These are phyloP conservation scores for Phlyctochytrium planicorne DNA, from an alignment of 192 early-diverging fungal species.

Conservation along the genomic window DNA sequence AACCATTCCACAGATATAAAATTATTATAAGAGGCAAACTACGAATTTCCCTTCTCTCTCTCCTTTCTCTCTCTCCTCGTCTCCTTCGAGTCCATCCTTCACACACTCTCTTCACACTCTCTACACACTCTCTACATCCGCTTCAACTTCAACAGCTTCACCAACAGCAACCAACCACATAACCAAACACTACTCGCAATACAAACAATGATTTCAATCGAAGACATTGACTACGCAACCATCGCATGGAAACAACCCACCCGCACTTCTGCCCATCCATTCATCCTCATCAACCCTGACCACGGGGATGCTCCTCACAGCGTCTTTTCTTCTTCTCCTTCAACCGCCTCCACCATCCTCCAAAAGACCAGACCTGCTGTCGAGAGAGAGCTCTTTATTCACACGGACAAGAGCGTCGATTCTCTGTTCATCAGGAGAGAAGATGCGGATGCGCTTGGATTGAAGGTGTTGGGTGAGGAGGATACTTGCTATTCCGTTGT, in stretches of 20 bases:
- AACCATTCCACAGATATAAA: no score
- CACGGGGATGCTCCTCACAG: no score
- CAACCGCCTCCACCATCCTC: not conserved
- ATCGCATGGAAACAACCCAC: not conserved
- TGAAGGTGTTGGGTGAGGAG: slow-evolving; percentile 11
- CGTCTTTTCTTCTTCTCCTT: no score
- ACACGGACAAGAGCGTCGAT: slow-evolving; percentile 6
- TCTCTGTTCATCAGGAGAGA: slow-evolving; percentile 16
- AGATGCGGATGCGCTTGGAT: slow-evolving; percentile 16
- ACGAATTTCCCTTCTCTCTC: no score
- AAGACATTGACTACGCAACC: not conserved
- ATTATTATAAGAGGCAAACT: no score
- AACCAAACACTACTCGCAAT: no score
- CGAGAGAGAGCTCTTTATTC: not conserved
- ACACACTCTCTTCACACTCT: no score
- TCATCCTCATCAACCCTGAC: not conserved
- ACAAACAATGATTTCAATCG: not conserved
- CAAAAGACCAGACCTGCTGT: not conserved
- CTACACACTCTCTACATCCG: no score
- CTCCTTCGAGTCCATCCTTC: no score
- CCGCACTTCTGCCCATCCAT: not conserved
- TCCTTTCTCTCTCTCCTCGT: no score
- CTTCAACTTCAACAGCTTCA: no score
- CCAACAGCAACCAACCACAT: no score
- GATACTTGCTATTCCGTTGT: slow-evolving; percentile 26